Evolutionary conservation across 2,329 filamentous ascomycete genomes (phyloP), one percentile per base, ranked within the genome.

Genomic region (Diaporthe helianthi): DNA sequence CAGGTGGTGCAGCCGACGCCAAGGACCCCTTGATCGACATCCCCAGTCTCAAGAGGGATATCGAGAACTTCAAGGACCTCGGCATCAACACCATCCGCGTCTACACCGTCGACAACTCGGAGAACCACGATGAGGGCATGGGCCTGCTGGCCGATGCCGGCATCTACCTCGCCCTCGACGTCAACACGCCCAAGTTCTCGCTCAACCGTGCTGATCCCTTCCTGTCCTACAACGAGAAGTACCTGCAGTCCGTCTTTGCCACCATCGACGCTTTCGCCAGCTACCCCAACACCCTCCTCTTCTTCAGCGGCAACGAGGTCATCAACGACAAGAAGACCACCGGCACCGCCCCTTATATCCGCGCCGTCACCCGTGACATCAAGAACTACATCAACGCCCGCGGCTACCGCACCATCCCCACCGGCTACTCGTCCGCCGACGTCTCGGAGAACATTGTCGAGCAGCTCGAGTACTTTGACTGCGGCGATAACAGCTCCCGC

Each of bases 401-500:
- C 44, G 83, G 85, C 53, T 86, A 92, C 75, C 88, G 91, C 74
- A 78, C 83, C 67, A 83, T 93, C 60, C 92, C 91, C n/a, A 90
- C 94, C 68, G 92, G 92, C 46, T 94, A 94, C 82, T 89, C 87
- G 19, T 87, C 87, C 54, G 94, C 94, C 71, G 94, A 97, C 81
- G 92, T 97, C 68, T 86, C 92, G 71, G 86, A 89, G 76, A 97
- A 97, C 85, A 92, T 94, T 75, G 89, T 92, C 82, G 88, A 97
- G 83, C 93, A 93, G 79, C 94, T 94, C 63, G 77, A 90, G 66
- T 98, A 97, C 86, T 93, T 98, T 89, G 97, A 97, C 87, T 98
- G 94, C 78, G 94, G 94, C 71, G 83, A 88, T 68, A 92, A 95
- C 61, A 91, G 94, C 73, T 89, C 91, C 82, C 91, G 94, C 74